Evolutionary conservation across 495 filamentous ascomycete genomes (phyloP), one percentile per base, ranked within the genome.

Genomic region (Umbilicaria muhlenbergii): DNA sequence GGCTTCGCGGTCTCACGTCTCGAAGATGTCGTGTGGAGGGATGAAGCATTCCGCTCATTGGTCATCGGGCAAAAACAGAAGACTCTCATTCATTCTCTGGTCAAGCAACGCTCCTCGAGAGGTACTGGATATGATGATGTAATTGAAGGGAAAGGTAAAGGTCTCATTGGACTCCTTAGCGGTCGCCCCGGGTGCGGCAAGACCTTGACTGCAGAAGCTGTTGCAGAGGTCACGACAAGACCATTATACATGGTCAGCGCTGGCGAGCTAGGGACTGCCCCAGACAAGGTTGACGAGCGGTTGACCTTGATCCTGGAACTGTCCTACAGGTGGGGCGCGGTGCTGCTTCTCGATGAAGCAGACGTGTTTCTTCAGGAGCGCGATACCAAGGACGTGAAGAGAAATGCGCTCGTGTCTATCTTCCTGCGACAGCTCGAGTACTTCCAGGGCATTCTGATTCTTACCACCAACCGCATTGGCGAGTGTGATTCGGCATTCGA

Each of bases 321-420:
- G 36, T 51, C 50, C 12, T 39, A 41, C 1, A 49, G 45, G 7
- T 62, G 56, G 53, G 46, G 54, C 24, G 61, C 64, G 8, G 61
- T 74, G 38, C 54, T 75, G 0, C 59, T 77, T 0, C 62, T 84
- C 0, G 80, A 83, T 42, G 78, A 84, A 57, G 75, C 73, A 32
- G 80, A 84, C 44, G 73, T 81, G 11, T 82, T 81, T 61, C 64
- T 82, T 15, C 71, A 79, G 57, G 65, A 56, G 41, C 71, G 60
- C 18, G 70, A 58, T 8, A 64, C 61, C 38, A 52, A 61, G 50
- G 48, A 57, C 36, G 7, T 61, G 14, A 14, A 36, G 17, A 38
- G 51, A n/a, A 61, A 59, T 31, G 39, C 12, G 3, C 45, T 59
- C 32, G 54, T 55, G 1, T 54, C 51, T 13, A 43, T 74, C 39